Base-by-base conservation (phyloP, 192 early-diverging fungal genomes). In the Pilobolus umbonatus region DNA sequence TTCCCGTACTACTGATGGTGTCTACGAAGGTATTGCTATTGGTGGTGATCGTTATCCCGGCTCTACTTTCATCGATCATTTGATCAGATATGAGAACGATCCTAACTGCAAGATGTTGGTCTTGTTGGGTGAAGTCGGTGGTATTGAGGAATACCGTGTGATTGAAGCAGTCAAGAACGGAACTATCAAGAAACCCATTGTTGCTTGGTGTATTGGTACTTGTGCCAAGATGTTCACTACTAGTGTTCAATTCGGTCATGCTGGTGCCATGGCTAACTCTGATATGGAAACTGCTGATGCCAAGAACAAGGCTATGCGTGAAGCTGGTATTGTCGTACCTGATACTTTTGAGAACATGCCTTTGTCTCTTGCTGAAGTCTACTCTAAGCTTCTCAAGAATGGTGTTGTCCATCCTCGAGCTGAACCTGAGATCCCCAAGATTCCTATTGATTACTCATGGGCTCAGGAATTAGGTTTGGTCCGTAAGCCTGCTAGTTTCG, bases 161-260 rank as follows among this genome's bases (percentile, higher is more conserved):
- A 89, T 91, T 60, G 85, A 94, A 68, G 96, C 96, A 15, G 84
- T 98, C 55, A 85, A 88, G 64, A 78, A 85, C 50, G 87, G 87
- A 28, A 78, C 78, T 38, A 98, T 98, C 75, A 94, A 86, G 68
- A 98, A 98, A 83, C 96, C 96, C n/a, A 89, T 98, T 17, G 89
- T 98, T 50, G 96, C 96, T 7, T 98, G 96, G 96, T 94, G 91
- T 78, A 98, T 98, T 71, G 96, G 96, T 63, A 98, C 96, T 30
- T 98, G 96, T 73, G 96, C 94, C 29, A 95, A 89, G 77, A 96
- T 98, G 90, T 98, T 98, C 80, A 88, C 88, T 44, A 98, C 96
- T 19, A 94, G 96, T 75, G 89, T 98, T 42, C 96, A 98, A 81
- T 98, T 98, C 62, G 96, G 96, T 63, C 96, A 98, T 74, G 96